Base-by-base conservation (phyloP, 106 monocot genomes). In the Platanthera guangdongensis region DNA sequence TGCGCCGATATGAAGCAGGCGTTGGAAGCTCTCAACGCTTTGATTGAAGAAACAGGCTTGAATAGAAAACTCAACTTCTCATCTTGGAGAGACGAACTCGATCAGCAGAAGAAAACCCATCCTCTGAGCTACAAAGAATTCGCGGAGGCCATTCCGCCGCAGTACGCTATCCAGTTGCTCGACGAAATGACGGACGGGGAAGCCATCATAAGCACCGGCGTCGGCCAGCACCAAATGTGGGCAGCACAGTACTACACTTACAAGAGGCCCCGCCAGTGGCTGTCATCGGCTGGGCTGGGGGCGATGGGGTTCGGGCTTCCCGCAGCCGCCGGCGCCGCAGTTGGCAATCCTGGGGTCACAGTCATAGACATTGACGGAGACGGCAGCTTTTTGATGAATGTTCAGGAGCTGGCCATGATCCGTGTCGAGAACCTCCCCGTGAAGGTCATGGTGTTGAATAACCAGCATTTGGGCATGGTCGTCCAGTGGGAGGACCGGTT, bases 201-300 rank as follows among this genome's bases (percentile, higher is more conserved):
- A 74, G 92, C 95, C 9, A 88, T 96, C 46, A 87, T 93, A 51
- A 81, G 78, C 50, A 93, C 95, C 4, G 95, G 95, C 16, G 95
- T 93, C n/a, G 95, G 95, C 49, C 95, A 96, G 79, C 92, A 93
- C 50, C 95, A 93, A 70, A 96, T 95, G 95, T 95, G 95, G 95
- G 86, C 95, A 4, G 92, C 95, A 8, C 92, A 95, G 57, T 95
- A 87, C 76, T 93, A 90, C 77, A 83, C 69, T 7, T 90, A 89
- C 72, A 85, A 81, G 73, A 76, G 81, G 79, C 85, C 92, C 3
- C 83, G 87, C 10, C 90, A 83, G 57, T 93, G 95, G 95, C 81
- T 96, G 32, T 82, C 95, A 13, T 92, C 92, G 0, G 76, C 90
- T 11, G 95, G 95, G 18, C 73, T 96, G 47, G 95, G 95, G 0